A percentile compares a stretch with the other conserved stretches of the same genome.
phyloP scores from a whole-genome alignment of 1,139 yeast species.

The Kodamaea suecica region DNA sequence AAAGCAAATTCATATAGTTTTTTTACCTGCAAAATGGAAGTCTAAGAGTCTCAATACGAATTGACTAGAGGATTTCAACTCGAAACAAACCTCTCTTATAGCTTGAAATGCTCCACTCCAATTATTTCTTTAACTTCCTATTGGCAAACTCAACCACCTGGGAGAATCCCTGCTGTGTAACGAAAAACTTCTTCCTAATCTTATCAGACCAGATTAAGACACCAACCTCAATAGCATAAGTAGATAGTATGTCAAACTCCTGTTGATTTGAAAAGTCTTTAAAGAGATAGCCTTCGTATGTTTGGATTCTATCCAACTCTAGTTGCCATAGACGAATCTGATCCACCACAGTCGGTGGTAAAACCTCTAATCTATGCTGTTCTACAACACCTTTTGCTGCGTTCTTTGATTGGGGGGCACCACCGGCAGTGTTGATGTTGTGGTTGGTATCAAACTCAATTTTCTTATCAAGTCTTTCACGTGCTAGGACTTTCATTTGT shows the following conservation, averaged over 20 bases:
- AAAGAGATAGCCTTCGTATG: slow-evolving; percentile 84
- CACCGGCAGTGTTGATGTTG: slow-evolving; percentile 50
- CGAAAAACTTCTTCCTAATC: slow-evolving; percentile 69
- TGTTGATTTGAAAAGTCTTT: slow-evolving; percentile 76
- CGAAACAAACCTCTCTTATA: background rate
- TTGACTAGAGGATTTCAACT: too few relatives aligned
- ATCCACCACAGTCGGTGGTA: slow-evolving; percentile 95
- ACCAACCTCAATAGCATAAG: slow-evolving; percentile 88
- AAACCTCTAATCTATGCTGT: slow-evolving; percentile 54
- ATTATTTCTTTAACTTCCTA: slow-evolving; percentile 41
- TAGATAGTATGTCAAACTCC: slow-evolving; percentile 70
- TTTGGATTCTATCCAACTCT: slow-evolving; percentile 87
- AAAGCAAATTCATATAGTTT: too few relatives aligned
- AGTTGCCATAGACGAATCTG: slow-evolving; percentile 95
- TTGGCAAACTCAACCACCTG: slow-evolving; percentile 87
- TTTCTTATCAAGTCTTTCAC: slow-evolving; percentile 63
- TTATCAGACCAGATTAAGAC: slow-evolving; percentile 83
- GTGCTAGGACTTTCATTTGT: slow-evolving; percentile 75
- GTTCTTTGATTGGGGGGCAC: slow-evolving; percentile 37
- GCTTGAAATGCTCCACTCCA: background rate
- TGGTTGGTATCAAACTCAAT: slow-evolving; percentile 61
- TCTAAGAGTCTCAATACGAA: too few relatives aligned
- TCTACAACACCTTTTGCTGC: slow-evolving; percentile 25
- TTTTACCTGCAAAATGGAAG: too few relatives aligned
- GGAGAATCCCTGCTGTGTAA: slow-evolving; percentile 78